Evolutionary conservation across 1,139 yeast species (phyloP), one percentile per base, ranked within the genome.

Genomic region (Lodderomyces pseudojiufengensis): DNA sequence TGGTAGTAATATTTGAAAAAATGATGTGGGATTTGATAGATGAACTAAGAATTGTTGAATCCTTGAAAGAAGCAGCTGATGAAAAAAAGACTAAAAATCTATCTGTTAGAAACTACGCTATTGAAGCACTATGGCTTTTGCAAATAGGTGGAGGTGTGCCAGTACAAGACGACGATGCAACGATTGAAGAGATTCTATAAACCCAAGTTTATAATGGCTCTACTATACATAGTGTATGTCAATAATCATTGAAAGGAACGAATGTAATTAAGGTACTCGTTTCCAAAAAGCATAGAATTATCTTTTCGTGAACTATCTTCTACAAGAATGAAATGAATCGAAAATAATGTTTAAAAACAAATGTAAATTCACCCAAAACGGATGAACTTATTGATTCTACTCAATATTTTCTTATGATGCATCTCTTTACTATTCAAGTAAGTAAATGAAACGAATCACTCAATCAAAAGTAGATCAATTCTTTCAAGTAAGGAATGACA

Each of bases 61-160:
- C 87, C 1, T 57, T 92, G 22, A 67, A 78, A 29, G 84, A 82
- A 40, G 87, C 92, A 8, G 76, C 95, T 0, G 84, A 83, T 48
- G 96, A 86, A 40, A 56, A 59, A 9, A 65, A 62, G 34, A 81
- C 92, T 1, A 66, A 63, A 20, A 85, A 85, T 53, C 45, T 90
- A 30, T 84, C 92, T 21, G 90, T 90, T 3, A 68, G 88, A 44
- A 84, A 78, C 46, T 85, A 88, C 52, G 96, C 97, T 1, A 73
- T 85, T 15, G 98, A 92, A 47, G 97, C 97, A 0, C 69, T 92
- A 29, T 92, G 97, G 97, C 65, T 90, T 36, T 87, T 95, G 92
- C 80, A 73, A 49, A 76, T 80, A 51, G 88, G 85, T n/a, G 85
- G 85, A 4, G 88, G 88, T 2, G 63, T 55, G 35, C 55, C 60